phyloP scores from a whole-genome alignment of 2,329 filamentous ascomycete genomes.

The Cladophialophora chaetospira region DNA sequence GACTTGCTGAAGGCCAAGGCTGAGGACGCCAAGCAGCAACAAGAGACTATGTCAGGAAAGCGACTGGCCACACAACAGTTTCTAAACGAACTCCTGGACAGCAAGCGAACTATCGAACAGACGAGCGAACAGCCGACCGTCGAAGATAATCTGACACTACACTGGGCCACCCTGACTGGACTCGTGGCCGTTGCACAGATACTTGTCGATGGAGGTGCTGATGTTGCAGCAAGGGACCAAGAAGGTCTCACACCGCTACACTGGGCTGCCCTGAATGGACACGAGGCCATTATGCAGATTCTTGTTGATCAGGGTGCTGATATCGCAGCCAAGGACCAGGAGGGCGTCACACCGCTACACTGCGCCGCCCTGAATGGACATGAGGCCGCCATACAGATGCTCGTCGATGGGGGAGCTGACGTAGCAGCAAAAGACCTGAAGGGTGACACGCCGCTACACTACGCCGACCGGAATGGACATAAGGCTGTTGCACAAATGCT shows the following conservation, averaged over 20 bases:
- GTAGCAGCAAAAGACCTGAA: slow-evolving; percentile 1
- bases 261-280: slow-evolving; percentile 9
- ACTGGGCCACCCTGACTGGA: neutral
- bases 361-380: slow-evolving; percentile 17
- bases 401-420: slow-evolving; percentile 16
- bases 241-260: slow-evolving; percentile 15
- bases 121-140: neutral
- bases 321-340: neutral
- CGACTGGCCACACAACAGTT: neutral
- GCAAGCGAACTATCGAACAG: neutral
- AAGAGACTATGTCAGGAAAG: neutral
- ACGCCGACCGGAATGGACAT: slow-evolving; percentile 9
- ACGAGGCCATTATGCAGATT: slow-evolving; percentile 19
- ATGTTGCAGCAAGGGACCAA: neutral
- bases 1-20: too few relatives aligned
- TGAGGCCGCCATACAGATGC: slow-evolving; percentile 11
- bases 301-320: slow-evolving; percentile 8
- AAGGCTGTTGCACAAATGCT: too few relatives aligned
- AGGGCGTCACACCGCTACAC: slow-evolving; percentile 5
- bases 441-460: neutral
- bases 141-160: neutral
- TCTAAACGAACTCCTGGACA: neutral
- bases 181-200: neutral
- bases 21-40: too few relatives aligned
- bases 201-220: neutral